Conservation (phyloP, 345 rosid genomes). For the Gossypium australe region DNA sequence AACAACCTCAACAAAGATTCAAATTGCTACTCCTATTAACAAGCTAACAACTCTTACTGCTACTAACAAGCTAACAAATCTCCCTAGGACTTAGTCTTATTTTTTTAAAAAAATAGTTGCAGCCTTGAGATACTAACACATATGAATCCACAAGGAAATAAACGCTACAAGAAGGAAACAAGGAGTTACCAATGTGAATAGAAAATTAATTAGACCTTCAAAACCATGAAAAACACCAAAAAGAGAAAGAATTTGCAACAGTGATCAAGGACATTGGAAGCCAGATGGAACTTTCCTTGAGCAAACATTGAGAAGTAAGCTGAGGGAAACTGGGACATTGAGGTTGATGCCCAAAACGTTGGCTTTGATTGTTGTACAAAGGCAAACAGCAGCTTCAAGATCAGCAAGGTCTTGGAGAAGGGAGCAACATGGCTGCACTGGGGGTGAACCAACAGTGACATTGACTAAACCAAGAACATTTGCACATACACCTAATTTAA, state of each 20-base stretch:
- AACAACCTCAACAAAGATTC: no score
- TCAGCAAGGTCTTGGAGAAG: constrained; percentile 46
- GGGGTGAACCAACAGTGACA: constrained; percentile 30
- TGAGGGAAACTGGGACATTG: constrained; percentile 46
- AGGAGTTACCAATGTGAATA: not conserved
- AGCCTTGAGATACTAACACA: no score
- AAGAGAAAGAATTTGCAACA: not conserved
- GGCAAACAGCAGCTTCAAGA: constrained; percentile 60
- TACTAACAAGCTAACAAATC: no score
- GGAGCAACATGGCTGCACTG: constrained; percentile 43
- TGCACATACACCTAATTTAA: constrained; percentile 49
- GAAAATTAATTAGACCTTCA: not conserved
- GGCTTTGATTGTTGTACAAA: constrained; percentile 61
- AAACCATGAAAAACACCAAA: not conserved
- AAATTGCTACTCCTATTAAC: no score
- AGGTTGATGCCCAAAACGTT: constrained; percentile 45
- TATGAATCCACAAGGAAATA: not conserved
- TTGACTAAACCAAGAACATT: constrained; percentile 31
- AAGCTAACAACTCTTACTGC: no score
- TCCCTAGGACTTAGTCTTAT: no score
- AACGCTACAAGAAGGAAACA: constrained; percentile 6
- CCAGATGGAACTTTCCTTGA: constrained; percentile 42
- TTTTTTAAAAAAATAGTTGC: no score
- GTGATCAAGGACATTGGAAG: constrained; percentile 36
- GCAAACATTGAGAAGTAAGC: constrained; percentile 51